Evolutionary conservation across 352 stramenopile genomes (phyloP).

Genomic region (Thalassiosira oceanica): DNA sequence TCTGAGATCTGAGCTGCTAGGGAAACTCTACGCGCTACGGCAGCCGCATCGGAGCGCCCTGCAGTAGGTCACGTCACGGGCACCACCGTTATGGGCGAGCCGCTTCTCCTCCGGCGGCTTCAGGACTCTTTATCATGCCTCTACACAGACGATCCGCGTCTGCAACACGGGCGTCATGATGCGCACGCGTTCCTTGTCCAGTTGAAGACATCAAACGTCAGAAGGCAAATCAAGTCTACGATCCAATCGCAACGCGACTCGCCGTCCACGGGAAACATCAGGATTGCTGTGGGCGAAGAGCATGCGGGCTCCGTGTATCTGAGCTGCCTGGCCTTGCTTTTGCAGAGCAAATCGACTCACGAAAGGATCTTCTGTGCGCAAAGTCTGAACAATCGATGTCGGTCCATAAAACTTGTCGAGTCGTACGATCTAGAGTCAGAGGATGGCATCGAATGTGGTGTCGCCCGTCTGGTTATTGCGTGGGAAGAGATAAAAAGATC

Average conservation of each 20-base stretch:
- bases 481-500: conserved; percentile 28
- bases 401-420: conserved; percentile 60
- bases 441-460: conserved; percentile 31
- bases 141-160: conserved; percentile 7
- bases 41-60: too few species aligned
- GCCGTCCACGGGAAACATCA: background rate
- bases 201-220: conserved; percentile 61
- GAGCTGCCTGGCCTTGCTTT: conserved; percentile 46
- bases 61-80: too few species aligned
- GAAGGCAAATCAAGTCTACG: conserved; percentile 46
- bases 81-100: conserved; percentile 10
- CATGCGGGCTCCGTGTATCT: conserved; percentile 59
- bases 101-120: conserved; percentile 32
- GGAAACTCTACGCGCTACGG: too few species aligned
- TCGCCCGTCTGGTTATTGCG: conserved; percentile 20
- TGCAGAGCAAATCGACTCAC: conserved; percentile 17
- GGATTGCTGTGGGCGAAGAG: conserved; percentile 4
- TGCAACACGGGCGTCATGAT: conserved; percentile 19
- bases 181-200: conserved; percentile 65
- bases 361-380: conserved; percentile 75
- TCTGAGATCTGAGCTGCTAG: too few species aligned
- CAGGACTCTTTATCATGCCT: conserved; percentile 25
- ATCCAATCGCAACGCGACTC: conserved; percentile 43
- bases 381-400: conserved; percentile 61
- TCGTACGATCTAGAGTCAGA: conserved; percentile 67